These are phyloP conservation scores for Ganoderma multipileum DNA, from an alignment of 1,284 basidiomycete species.

Conservation along the genomic window DNA sequence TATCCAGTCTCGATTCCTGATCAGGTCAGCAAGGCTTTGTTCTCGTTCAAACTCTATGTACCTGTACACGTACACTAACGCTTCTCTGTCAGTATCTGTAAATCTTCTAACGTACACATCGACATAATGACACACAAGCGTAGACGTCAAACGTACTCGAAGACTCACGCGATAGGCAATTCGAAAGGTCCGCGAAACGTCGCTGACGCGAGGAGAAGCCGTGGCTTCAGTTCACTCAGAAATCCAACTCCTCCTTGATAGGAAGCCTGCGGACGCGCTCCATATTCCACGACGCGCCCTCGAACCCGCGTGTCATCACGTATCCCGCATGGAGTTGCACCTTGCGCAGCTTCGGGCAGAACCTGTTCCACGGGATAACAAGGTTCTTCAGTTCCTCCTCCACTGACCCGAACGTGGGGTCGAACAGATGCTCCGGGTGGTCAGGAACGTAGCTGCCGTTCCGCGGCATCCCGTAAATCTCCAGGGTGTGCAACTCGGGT, in stretches of 20 bases:
- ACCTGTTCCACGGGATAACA: conserved; percentile 41
- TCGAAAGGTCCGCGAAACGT: not conserved
- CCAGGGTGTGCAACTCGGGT: conserved; percentile 38
- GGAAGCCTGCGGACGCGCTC: conserved; percentile 17
- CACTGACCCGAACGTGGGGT: conserved; percentile 33
- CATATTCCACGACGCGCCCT: conserved; percentile 32
- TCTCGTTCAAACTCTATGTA: not conserved
- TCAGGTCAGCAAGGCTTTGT: not conserved
- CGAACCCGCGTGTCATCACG: conserved; percentile 32
- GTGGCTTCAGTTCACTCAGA: conserved; percentile 1
- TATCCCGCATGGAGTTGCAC: conserved; percentile 37
- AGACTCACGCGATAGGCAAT: not conserved
- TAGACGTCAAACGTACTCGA: not conserved
- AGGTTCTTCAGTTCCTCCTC: conserved; percentile 39
- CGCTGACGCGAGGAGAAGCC: not conserved
- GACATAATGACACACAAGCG: not conserved
- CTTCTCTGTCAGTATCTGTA: not conserved
- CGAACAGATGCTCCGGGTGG: conserved; percentile 31
- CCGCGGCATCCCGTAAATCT: conserved; percentile 11
- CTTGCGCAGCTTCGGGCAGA: conserved; percentile 35
- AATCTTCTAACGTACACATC: not conserved
- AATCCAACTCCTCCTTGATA: conserved; percentile 18
- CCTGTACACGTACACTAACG: not conserved
- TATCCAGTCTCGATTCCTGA: not conserved
- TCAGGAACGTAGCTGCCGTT: conserved; percentile 16